Base-by-base conservation (phyloP, 371 early-diverging fungal species). In the Enterocytospora artemiae region DNA sequence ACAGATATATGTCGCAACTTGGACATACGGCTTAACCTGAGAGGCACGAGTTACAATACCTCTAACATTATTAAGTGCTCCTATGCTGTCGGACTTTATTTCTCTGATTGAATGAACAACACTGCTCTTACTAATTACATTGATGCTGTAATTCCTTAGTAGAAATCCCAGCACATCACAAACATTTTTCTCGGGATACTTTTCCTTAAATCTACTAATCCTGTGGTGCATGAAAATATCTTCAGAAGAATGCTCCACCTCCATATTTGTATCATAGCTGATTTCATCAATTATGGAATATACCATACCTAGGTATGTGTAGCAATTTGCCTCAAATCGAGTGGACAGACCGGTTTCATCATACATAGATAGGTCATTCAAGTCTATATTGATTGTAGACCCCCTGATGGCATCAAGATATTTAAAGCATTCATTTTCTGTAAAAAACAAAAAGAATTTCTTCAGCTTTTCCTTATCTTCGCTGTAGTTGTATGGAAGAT, bases 21-120 rank as follows among this genome's bases (percentile, higher is more conserved):
- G 82, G 45, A 90, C 82, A 67, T 85, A 82, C 4, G 98, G 98
- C 66, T 90, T 90, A 34, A 94, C 91, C 66, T 91, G 91, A n/a
- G 86, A 84, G 34, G 91, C 89, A 52, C 92, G 86, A 1, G 93
- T 93, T 14, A 97, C 88, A 55, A 96, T 90, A 39, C 94, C 98
- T 51, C 88, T 84, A 31, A 95, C 82, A 1, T 85, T 84, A 0
- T 94, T 86, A 57, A 96, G 76, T 30, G 84, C 83, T 51, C 98
- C 98, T 53, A 97, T 81, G 44, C 83, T 73, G 33, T 80, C 74
- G 50, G 89, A 88, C 52, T 85, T 85, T 48, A 93, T 77, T 55
- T 89, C 84, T 64, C 95, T 87, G 41, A 94, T 86, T n/a, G 70
- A 25, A 34, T 57, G 55, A 20, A 53, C 41, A 28, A 62, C 30